Conservation (phyloP, 768 basidiomycete genomes). For the Trametes gibbosa region DNA sequence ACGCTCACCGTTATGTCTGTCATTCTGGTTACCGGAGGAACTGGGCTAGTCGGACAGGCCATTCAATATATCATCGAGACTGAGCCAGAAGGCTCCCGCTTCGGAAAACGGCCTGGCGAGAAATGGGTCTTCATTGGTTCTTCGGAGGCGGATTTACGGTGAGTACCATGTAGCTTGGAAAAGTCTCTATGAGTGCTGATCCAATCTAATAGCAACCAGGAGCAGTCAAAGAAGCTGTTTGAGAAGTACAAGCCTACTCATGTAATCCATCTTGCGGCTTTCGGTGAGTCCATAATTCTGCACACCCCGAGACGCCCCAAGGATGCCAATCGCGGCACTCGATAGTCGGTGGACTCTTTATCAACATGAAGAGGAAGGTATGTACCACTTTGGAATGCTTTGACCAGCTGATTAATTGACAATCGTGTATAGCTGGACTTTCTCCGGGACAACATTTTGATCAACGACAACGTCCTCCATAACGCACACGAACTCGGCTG, state of each 20-base stretch:
- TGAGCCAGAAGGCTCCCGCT: constrained; percentile 75
- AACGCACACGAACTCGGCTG: constrained; percentile 61
- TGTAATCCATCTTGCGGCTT: constrained; percentile 94
- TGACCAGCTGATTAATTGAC: background rate
- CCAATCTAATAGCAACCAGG: constrained; percentile 52
- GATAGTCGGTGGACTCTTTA: constrained; percentile 90
- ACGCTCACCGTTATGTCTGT: constrained; percentile 33
- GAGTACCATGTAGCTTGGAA: constrained; percentile 1
- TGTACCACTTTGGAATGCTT: constrained; percentile 1
- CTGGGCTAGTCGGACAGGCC: constrained; percentile 84
- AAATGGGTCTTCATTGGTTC: constrained; percentile 83
- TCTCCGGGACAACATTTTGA: constrained; percentile 90
- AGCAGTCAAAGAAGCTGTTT: constrained; percentile 69
- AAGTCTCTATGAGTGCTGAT: background rate
- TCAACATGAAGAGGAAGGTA: constrained; percentile 93
- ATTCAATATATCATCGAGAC: constrained; percentile 76
- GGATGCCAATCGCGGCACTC: background rate
- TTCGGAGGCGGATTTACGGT: constrained; percentile 85
- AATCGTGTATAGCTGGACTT: constrained; percentile 64
- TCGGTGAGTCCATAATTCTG: constrained; percentile 51
- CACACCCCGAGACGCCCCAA: background rate
- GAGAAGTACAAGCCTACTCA: constrained; percentile 93
- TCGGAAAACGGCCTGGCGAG: constrained; percentile 74
- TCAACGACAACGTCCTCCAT: constrained; percentile 93
- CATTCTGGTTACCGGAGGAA: constrained; percentile 80